phyloP scores from a whole-genome alignment of 306 rosid species.

The Dalbergia cochinchinensis region DNA sequence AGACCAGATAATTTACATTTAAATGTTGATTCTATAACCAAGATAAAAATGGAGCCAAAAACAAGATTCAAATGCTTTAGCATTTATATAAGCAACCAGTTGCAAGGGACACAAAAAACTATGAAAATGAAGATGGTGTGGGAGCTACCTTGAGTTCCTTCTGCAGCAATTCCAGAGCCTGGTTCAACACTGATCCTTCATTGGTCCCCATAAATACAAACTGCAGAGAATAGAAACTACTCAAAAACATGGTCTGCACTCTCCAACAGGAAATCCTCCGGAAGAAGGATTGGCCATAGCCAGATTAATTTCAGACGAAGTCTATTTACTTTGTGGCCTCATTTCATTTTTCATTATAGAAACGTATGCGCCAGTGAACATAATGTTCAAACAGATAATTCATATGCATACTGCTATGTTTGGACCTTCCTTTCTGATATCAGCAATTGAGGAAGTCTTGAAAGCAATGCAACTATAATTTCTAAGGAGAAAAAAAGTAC shows the following conservation, averaged over 20 bases:
- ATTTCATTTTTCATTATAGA: slow-evolving; percentile 32
- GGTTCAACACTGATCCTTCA: slow-evolving; percentile 50
- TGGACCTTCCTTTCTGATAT: not conserved
- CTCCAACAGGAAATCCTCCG: slow-evolving; percentile 34
- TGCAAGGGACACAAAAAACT: slow-evolving; percentile 18
- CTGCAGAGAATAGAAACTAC: slow-evolving; percentile 60
- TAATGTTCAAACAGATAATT: not conserved
- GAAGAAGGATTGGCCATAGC: slow-evolving; percentile 30
- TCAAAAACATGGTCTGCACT: slow-evolving; percentile 38
- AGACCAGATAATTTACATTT: slow-evolving; percentile 4
- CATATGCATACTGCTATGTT: slow-evolving; percentile 23
- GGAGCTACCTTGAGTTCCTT: slow-evolving; percentile 64
- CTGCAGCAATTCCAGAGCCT: slow-evolving; percentile 57
- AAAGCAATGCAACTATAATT: slow-evolving; percentile 34
- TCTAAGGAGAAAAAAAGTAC: not conserved
- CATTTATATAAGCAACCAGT: slow-evolving; percentile 3
- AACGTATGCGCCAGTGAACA: slow-evolving; percentile 21
- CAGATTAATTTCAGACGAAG: slow-evolving; percentile 12
- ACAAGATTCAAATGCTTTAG: slow-evolving; percentile 7
- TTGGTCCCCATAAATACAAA: slow-evolving; percentile 62
- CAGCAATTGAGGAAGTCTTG: slow-evolving; percentile 19
- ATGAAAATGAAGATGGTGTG: slow-evolving; percentile 12
- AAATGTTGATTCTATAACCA: slow-evolving; percentile 14
- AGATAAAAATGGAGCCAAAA: slow-evolving; percentile 1
- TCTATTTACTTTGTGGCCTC: slow-evolving; percentile 27